phyloP scores from a whole-genome alignment of 2,329 filamentous ascomycete species.

The Exophiala sp. region DNA sequence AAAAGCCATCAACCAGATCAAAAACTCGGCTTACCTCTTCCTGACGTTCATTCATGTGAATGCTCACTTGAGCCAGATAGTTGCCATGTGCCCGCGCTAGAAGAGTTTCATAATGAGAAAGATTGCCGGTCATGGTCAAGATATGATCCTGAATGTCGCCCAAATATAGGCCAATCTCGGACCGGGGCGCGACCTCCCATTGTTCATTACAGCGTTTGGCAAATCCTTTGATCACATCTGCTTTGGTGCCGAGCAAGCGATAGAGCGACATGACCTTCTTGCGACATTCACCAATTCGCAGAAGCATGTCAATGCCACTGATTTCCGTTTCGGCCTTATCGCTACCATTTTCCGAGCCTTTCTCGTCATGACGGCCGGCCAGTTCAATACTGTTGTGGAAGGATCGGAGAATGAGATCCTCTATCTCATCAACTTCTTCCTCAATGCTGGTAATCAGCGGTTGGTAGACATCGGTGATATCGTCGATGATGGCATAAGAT shows the following conservation, averaged over 20 bases:
- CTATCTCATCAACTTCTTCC: slow-evolving; percentile 93
- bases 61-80: slow-evolving; percentile 98
- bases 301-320: slow-evolving; percentile 72
- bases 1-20: neutral
- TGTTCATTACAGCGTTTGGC: slow-evolving; percentile 97
- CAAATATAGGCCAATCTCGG: slow-evolving; percentile 93
- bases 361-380: slow-evolving; percentile 36
- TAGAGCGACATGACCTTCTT: slow-evolving; percentile 98
- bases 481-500: slow-evolving; percentile 94
- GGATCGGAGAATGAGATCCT: slow-evolving; percentile 79
- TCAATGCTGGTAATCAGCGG: slow-evolving; percentile 90
- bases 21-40: slow-evolving; percentile 61
- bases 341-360: slow-evolving; percentile 41
- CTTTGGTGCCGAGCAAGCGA: slow-evolving; percentile 88
- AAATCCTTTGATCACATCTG: slow-evolving; percentile 98
- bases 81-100: slow-evolving; percentile 88
- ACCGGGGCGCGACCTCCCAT: slow-evolving; percentile 90
- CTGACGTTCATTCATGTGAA: slow-evolving; percentile 95
- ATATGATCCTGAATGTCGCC: slow-evolving; percentile 99
- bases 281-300: slow-evolving; percentile 84
- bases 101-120: slow-evolving; percentile 96
- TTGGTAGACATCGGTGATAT: slow-evolving; percentile 94
- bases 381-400: slow-evolving; percentile 52
- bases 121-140: slow-evolving; percentile 94
- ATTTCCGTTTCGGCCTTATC: slow-evolving; percentile 40